Base-by-base conservation (phyloP, 305 asterid genomes). In the Andrographis paniculata region DNA sequence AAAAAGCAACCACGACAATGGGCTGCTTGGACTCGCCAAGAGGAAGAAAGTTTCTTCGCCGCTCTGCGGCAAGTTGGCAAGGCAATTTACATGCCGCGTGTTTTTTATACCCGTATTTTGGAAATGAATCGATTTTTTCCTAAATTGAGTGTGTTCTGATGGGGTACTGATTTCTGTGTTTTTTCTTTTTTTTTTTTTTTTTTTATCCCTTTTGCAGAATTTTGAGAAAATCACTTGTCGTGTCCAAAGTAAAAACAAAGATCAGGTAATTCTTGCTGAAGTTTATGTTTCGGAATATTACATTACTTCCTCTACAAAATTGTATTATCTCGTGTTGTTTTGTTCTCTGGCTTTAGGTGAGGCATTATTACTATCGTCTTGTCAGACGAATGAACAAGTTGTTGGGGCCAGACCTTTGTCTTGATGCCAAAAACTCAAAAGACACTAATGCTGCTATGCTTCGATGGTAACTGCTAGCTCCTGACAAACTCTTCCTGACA, bases 11-110 rank as follows among this genome's bases (percentile, higher is more conserved):
- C 99, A 5, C 87, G 99, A 36, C 96, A 80, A 68, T 91, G 99
- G 99, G 95, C 99, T 72, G 99, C 99, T 61, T 91, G 99, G 99
- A 91, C 99, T 41, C 96, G 93, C 48, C 89, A 86, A 55, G 99
- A 91, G 72, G 99, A 91, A 70, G 99, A 91, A 68, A 83, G 92
- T 53, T 91, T 91, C 67, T 91, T 91, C 57, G 64, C 79, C 54
- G 99, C 95, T 44, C 63, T 91, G 58, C 95, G 96, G 54, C 99
- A 80, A 74, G 93, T 86, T 77, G 99, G 99, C 67, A 91, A 91
- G 99, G 99, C 70, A 72, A 72, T 17, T 59, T 21, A 38, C 41
- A 48, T 56, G 55, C 63, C 39, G 30, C 59, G n/a, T n/a, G n/a
- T 21, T 33, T 40, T 58, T 14, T 33, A 49, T 33, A 50, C 46